A percentile compares a stretch with the other conserved stretches of the same genome.
These are phyloP conservation scores for Wallacemonas sp. DNA, from an alignment of 208 protist species.

Conservation along the genomic window DNA sequence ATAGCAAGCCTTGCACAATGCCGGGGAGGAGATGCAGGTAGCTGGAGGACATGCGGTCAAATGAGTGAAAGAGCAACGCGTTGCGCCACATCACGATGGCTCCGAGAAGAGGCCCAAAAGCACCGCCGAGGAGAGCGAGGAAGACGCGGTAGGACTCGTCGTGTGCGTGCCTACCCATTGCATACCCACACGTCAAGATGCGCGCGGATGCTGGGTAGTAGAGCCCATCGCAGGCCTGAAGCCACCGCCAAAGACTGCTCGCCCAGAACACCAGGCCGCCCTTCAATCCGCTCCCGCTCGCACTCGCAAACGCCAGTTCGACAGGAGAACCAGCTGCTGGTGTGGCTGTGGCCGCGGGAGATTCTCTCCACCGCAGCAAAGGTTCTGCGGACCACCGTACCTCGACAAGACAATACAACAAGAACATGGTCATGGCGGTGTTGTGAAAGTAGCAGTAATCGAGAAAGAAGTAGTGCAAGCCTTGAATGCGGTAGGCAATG, in stretches of 20 bases:
- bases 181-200: slow-evolving; percentile 45
- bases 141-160: slow-evolving; percentile 53
- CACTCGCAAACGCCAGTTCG: neutral
- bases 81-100: slow-evolving; percentile 73
- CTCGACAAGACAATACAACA: slow-evolving; percentile 51
- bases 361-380: slow-evolving; percentile 31
- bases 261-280: neutral
- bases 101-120: slow-evolving; percentile 63
- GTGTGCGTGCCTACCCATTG: slow-evolving; percentile 32
- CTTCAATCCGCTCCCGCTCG: neutral
- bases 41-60: slow-evolving; percentile 69
- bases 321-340: no score
- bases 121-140: slow-evolving; percentile 51
- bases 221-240: slow-evolving; percentile 29
- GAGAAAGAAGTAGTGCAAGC: slow-evolving; percentile 72
- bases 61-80: slow-evolving; percentile 67
- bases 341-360: neutral
- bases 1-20: slow-evolving; percentile 48
- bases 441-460: slow-evolving; percentile 85
- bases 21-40: slow-evolving; percentile 65
- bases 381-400: slow-evolving; percentile 56
- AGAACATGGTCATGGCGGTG: slow-evolving; percentile 46
- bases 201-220: slow-evolving; percentile 47
- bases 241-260: slow-evolving; percentile 6
- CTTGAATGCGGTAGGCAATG: slow-evolving; percentile 45